A percentile compares a stretch with the other conserved stretches of the same genome.
Evolutionary conservation across 768 basidiomycete species (phyloP).

Genomic region (Collybia mongolica): DNA sequence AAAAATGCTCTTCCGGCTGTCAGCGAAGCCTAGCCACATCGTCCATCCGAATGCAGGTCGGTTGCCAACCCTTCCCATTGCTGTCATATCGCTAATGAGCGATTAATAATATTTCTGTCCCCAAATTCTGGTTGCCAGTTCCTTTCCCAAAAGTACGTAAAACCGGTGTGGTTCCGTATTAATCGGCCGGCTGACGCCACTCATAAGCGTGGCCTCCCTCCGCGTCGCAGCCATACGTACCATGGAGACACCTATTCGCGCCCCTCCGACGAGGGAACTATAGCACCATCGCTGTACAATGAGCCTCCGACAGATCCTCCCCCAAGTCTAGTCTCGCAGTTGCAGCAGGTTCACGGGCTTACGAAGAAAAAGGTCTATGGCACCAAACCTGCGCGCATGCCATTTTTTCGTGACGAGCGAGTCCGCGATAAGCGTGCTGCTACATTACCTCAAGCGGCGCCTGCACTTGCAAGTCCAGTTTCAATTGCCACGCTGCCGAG

Average conservation of each 20-base stretch:
- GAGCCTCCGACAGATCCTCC: slow-evolving; percentile 21
- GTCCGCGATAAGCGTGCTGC: slow-evolving; percentile 26
- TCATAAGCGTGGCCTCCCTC: slow-evolving; percentile 13
- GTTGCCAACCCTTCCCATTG: slow-evolving; percentile 11
- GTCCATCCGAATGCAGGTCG: slow-evolving; percentile 23
- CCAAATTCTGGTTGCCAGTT: slow-evolving; percentile 1
- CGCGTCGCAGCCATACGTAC: slow-evolving; percentile 35
- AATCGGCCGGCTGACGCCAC: slow-evolving; percentile 9
- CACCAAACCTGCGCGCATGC: slow-evolving; percentile 43
- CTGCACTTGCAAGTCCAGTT: slow-evolving; percentile 14
- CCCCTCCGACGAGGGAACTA: slow-evolving; percentile 23
- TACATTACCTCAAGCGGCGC: slow-evolving; percentile 23
- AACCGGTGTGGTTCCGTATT: slow-evolving; percentile 9
- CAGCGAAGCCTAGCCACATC: slow-evolving; percentile 29
- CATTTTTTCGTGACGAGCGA: slow-evolving; percentile 55
- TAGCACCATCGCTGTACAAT: slow-evolving; percentile 18
- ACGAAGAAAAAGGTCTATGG: slow-evolving; percentile 71
- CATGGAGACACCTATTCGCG: slow-evolving; percentile 24
- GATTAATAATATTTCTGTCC: slow-evolving; percentile 3
- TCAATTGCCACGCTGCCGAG: slow-evolving; percentile 9
- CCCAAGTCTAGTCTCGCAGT: slow-evolving; percentile 57
- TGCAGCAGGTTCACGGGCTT: slow-evolving; percentile 67
- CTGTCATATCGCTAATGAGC: slow-evolving; percentile 3
- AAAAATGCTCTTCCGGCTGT: slow-evolving; percentile 40
- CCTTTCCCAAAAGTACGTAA: slow-evolving; percentile 31